Evolutionary conservation across 495 filamentous ascomycete species (phyloP).

Genomic region (Neurospora intermedia): DNA sequence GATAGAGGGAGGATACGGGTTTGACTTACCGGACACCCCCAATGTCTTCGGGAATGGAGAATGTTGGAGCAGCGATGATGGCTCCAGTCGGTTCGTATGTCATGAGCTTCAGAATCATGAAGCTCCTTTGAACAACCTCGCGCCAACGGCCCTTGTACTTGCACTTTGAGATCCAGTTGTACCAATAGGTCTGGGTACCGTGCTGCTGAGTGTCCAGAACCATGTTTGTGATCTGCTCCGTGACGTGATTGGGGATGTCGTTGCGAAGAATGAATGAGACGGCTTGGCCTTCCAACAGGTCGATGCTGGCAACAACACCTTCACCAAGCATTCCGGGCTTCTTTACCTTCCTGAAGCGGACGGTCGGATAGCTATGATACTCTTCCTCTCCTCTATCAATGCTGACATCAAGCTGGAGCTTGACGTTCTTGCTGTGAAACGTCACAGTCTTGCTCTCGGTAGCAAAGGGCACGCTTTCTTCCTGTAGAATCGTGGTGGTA

Average conservation of each 20-base stretch:
- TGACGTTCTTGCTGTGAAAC: conserved; percentile 45
- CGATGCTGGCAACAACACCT: conserved; percentile 47
- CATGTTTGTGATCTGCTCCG: conserved; percentile 37
- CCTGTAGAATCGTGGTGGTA: conserved; percentile 36
- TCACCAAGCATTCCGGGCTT: conserved; percentile 42
- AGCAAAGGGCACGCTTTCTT: conserved; percentile 21
- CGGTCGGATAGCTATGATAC: conserved; percentile 28
- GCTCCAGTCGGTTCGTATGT: conserved; percentile 49
- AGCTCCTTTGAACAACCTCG: conserved; percentile 54
- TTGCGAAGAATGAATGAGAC: conserved; percentile 56
- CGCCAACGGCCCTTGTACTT: conserved; percentile 60
- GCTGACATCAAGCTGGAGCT: conserved; percentile 54
- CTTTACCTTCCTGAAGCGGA: conserved; percentile 42
- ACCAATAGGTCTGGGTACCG: conserved; percentile 57
- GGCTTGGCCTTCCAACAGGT: conserved; percentile 51
- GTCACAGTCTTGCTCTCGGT: conserved; percentile 47
- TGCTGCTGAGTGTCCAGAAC: conserved; percentile 50
- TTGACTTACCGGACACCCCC: conserved; percentile 42
- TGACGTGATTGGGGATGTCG: conserved; percentile 40
- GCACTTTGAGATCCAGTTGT: conserved; percentile 57
- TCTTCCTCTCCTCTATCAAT: conserved; percentile 44
- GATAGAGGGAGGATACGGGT: neutral
- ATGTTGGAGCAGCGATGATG: conserved; percentile 39
- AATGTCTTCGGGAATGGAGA: conserved; percentile 63
- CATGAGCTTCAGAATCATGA: conserved; percentile 62